Evolutionary conservation across 1,139 yeast species (phyloP).

Genomic region (Barnettozyma hawaiiensis): DNA sequence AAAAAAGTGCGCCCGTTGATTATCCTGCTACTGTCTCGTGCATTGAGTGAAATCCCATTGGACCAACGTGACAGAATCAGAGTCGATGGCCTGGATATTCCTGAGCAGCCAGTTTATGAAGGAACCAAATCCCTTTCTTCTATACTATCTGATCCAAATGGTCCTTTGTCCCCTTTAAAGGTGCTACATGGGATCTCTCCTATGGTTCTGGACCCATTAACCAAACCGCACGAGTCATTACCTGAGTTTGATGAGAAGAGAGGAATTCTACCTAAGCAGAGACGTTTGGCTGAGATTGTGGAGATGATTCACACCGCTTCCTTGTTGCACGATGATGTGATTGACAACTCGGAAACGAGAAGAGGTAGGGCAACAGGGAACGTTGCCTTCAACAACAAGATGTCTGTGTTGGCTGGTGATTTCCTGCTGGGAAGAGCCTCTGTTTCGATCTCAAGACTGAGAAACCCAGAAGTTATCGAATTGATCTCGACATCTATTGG

Average conservation of each 20-base stretch:
- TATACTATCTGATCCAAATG: constrained; percentile 25
- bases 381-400: constrained; percentile 89
- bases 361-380: constrained; percentile 91
- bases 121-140: constrained; percentile 34
- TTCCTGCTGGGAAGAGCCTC: constrained; percentile 93
- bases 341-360: constrained; percentile 86
- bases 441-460: constrained; percentile 84
- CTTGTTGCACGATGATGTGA: constrained; percentile 94
- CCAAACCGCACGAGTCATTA: constrained; percentile 71
- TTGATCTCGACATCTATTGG: constrained; percentile 93
- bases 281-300: constrained; percentile 92
- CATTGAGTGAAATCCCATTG: constrained; percentile 72
- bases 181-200: constrained; percentile 90
- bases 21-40: constrained; percentile 77
- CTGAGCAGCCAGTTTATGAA: constrained; percentile 52
- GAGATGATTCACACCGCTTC: constrained; percentile 99
- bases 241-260: constrained; percentile 53
- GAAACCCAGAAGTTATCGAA: constrained; percentile 97
- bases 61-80: constrained; percentile 57
- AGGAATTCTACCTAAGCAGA: constrained; percentile 87
- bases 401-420: constrained; percentile 97
- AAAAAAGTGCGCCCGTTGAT: constrained; percentile 91
- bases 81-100: constrained; percentile 59
- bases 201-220: constrained; percentile 73
- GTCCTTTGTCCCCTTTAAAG: constrained; percentile 66